Evolutionary conservation across 495 filamentous ascomycete genomes (phyloP), one percentile per base, ranked within the genome.

Genomic region (Neurospora sublineolata): DNA sequence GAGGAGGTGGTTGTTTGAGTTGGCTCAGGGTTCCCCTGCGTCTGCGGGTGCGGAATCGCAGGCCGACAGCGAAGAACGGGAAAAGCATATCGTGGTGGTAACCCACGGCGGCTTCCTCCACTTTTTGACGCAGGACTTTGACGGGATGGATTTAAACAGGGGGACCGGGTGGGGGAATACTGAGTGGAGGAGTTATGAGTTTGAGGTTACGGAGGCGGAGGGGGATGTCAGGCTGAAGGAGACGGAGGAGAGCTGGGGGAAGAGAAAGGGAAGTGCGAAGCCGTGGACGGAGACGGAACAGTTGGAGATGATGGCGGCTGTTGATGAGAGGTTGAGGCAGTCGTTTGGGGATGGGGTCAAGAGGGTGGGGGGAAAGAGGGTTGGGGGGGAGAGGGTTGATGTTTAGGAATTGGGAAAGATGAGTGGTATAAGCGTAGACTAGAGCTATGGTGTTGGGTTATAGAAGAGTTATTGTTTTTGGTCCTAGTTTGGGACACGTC

Each of bases 111-210:
- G 82, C 64, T 82, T 86, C 67, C 72, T 85, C 71, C 84, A 86
- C 78, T 97, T 92, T 74, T 83, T 98, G 69, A 97, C 93, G 4
- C 86, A 93, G 73, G 93, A 97, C 73, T 97, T 90, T 89, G 84
- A 87, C 64, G 91, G 89, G 14, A 82, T 86, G 74, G 84, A 84
- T 58, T 76, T 82, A 37, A 85, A 85, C 70, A 78, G 81, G 70
- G 90, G 92, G 37, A 96, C 93, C 0, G 92, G 92, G 20, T 97
- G 94, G 94, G 74, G 75, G 11, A 97, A 97, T 80, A 90, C 90
- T 12, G 94, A 97, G 80, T 92, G 85, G 77, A 89, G 94, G 68
- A 89, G 87, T 9, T 97, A 91, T 79, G 80, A 80, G 38, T 97
- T 96, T 82, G 82, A 96, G 82, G 82, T 80, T 33, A 27, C 27